Evolutionary conservation across 768 basidiomycete genomes (phyloP), one percentile per base, ranked within the genome.

Genomic region (Asterophora parasitica): DNA sequence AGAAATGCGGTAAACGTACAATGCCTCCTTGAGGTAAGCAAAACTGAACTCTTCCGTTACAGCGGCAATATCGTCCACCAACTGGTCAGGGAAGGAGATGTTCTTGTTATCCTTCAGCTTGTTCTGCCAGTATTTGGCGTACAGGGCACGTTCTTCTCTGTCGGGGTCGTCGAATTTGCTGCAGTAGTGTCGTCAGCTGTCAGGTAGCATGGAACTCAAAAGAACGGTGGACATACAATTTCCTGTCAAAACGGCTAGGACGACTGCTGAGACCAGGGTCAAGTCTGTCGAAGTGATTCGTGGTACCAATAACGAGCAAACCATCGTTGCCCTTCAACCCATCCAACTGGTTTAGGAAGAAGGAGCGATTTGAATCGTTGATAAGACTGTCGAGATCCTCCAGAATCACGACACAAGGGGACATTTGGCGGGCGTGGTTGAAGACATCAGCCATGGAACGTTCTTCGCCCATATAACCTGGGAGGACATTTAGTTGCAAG

Each of bases 341-440:
- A 52, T 92, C 90, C 7, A 89, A 67, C 60, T 92, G 84, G 59
- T 93, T 93, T 40, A 93, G 72, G 78, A 92, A 92, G 73, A 88
- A 92, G 2, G 88, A 88, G 26, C 89, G 79, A 58, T 91, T 92
- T 6, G 59, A 42, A 57, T 89, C 79, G 50, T 79, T 88, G 67
- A 93, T 87, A 31, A 91, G 73, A 54, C 84, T 85, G 57, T 93
- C 91, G 6, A 92, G 57, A 38, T 74, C 71, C 60, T 73, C 74
- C 12, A 84, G 61, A 42, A 82, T 71, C 43, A 87, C 53, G 37
- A 88, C 76, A 54, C 84, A 88, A 27, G 87, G 87, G 1, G 83
- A 58, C 51, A 77, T 58, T 61, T 78, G 75, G 28, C 90, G 76
- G n/a, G 91, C 88, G 58, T 86, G 84, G 42, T 65, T 51, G 58